Evolutionary conservation across 1,284 basidiomycete genomes (phyloP), one percentile per base, ranked within the genome.

Genomic region (Tremellales sp.): DNA sequence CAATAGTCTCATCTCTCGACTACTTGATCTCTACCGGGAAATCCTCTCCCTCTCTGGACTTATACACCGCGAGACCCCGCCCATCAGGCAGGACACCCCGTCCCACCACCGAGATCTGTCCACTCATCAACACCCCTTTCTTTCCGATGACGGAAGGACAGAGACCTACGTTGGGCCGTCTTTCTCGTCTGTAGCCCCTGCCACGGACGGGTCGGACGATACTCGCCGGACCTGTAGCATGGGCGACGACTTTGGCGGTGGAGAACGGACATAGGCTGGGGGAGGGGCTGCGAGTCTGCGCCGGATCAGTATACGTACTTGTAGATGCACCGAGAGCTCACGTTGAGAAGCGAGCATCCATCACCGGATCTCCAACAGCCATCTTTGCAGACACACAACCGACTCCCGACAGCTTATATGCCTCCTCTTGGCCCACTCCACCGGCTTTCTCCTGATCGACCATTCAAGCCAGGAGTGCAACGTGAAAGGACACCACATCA

Each of bases 251-350:
- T 40, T 37, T 9, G 26, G 14, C 8, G 48, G 48, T 19, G 43
- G 40, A 7, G 40, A 40, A 25, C 22, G 40, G 35, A 44, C 33
- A 29, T 51, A 51, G 12, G 40, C 45, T 13, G 40, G 50, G 13
- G 46, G 50, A 34, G 50, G 45, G 1, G 45, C n/a, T n/a, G n/a
- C n/a, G n/a, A n/a, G n/a, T n/a, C n/a, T n/a, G n/a, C n/a, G n/a
- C n/a, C n/a, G n/a, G n/a, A n/a, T n/a, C n/a, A n/a, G n/a, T n/a
- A n/a, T n/a, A n/a, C n/a, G n/a, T n/a, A n/a, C n/a, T n/a, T n/a
- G n/a, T n/a, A n/a, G n/a, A n/a, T n/a, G n/a, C n/a, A n/a, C n/a
- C n/a, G n/a, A n/a, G n/a, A n/a, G n/a, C n/a, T n/a, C n/a, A n/a
- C n/a, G n/a, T n/a, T n/a, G n/a, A n/a, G n/a, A n/a, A n/a, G n/a